Conservation (phyloP, 2,329 filamentous ascomycete species). For the Hansfordia pulvinata region DNA sequence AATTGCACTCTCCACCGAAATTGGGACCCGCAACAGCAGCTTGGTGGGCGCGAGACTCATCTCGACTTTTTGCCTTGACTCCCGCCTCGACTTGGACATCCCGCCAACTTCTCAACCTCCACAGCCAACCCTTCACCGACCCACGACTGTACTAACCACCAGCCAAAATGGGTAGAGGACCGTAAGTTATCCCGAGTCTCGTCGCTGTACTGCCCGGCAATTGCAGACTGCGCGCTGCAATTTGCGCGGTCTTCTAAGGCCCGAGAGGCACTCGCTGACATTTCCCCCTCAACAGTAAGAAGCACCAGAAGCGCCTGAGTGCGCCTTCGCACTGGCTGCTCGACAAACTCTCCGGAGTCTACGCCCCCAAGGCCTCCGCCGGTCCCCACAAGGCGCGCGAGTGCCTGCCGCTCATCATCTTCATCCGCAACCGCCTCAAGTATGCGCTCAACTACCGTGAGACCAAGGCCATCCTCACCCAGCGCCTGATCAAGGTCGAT, state of each 20-base stretch:
- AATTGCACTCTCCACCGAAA: too few relatives aligned
- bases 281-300: constrained; percentile 51
- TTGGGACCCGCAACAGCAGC: too few relatives aligned
- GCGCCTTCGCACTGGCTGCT: constrained; percentile 99
- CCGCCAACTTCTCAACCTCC: constrained; percentile 4
- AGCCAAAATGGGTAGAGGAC: constrained; percentile 33
- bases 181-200: constrained; percentile 27
- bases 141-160: constrained; percentile 16
- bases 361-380: constrained; percentile 55
- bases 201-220: neutral
- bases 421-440: constrained; percentile 95
- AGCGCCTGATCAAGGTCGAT: constrained; percentile 99
- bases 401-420: constrained; percentile 97
- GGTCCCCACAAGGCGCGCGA: constrained; percentile 99
- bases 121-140: constrained; percentile 10
- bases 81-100: neutral
- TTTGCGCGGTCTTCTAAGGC: constrained; percentile 6
- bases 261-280: constrained; percentile 19
- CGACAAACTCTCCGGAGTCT: constrained; percentile 96
- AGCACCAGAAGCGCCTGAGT: constrained; percentile 99
- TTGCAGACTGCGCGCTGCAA: neutral
- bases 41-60: too few relatives aligned
- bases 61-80: too few relatives aligned
- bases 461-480: constrained; percentile 96
- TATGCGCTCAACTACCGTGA: constrained; percentile 98